These are phyloP conservation scores for Sporothrix curviconia DNA, from an alignment of 2,329 filamentous ascomycete species.

Conservation along the genomic window DNA sequence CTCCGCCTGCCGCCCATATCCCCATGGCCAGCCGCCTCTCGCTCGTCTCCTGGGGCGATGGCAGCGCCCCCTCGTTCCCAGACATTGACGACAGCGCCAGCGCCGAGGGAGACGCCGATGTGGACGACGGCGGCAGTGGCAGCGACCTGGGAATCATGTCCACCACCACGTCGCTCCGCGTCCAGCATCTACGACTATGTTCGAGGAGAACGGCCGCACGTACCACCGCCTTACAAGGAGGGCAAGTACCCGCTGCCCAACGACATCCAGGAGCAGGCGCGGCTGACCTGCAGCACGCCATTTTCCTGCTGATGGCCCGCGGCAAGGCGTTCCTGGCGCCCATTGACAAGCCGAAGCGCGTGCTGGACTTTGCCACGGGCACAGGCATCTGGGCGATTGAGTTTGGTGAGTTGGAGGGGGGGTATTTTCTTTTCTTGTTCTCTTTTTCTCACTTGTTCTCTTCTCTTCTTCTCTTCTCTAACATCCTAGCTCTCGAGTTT, in stretches of 20 bases:
- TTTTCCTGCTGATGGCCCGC: constrained; percentile 33
- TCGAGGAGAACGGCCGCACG: constrained; percentile 20
- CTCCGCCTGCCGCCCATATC: constrained; percentile 4
- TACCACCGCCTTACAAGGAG: constrained; percentile 19
- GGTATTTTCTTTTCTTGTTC: not conserved
- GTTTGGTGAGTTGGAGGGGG: constrained; percentile 48
- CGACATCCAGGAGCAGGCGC: constrained; percentile 16
- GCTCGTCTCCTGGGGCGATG: constrained; percentile 15
- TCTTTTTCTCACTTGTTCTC: too few relatives aligned
- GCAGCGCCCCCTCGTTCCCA: constrained; percentile 10
- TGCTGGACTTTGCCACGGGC: constrained; percentile 25
- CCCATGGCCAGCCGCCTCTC: constrained; percentile 13
- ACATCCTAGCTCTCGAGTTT: constrained; percentile 12
- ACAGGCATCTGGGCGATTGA: constrained; percentile 47
- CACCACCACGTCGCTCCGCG: constrained; percentile 11
- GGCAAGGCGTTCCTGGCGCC: constrained; percentile 41
- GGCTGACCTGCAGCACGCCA: constrained; percentile 32
- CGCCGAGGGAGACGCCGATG: not conserved
- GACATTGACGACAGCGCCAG: constrained; percentile 10
- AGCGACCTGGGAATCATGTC: not conserved
- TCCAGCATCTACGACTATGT: constrained; percentile 18
- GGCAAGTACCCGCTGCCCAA: constrained; percentile 21
- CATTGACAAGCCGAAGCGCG: constrained; percentile 30
- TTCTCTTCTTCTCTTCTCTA: too few relatives aligned
- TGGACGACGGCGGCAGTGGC: not conserved